A percentile compares a stretch with the other conserved stretches of the same genome.
These are phyloP conservation scores for Monilinia aucupariae DNA, from an alignment of 2,329 filamentous ascomycete species.

Conservation along the genomic window DNA sequence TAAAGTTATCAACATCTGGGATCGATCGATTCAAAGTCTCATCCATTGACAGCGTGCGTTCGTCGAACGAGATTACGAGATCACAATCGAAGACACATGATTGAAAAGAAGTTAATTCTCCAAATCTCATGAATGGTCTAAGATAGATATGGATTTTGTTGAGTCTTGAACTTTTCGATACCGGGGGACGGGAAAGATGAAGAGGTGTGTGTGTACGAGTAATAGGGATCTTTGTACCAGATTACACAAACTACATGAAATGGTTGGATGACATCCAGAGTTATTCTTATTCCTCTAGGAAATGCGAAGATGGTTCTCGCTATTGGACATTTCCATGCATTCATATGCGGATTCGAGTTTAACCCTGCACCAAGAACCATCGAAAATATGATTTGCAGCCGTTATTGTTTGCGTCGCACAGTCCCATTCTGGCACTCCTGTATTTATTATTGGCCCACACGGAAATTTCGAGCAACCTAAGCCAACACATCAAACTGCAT, in stretches of 20 bases:
- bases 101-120: not conserved
- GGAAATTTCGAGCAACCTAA: not conserved
- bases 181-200: not conserved
- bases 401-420: not conserved
- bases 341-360: not conserved
- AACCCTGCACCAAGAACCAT: not conserved
- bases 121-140: not conserved
- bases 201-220: not conserved
- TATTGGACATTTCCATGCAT: not conserved
- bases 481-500: constrained; percentile 12
- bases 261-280: not conserved
- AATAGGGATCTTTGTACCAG: not conserved
- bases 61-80: not conserved
- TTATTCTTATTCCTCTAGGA: not conserved
- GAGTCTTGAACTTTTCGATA: not conserved
- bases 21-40: not conserved
- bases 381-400: not conserved
- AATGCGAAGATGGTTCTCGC: not conserved
- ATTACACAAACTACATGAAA: not conserved
- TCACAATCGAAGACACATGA: not conserved
- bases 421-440: not conserved
- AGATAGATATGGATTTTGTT: not conserved
- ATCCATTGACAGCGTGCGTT: not conserved
- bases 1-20: not conserved
- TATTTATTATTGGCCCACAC: constrained; percentile 6